Evolutionary conservation across 176 grass and related monocot species (phyloP).

Genomic region (Alopecurus myosuroides): DNA sequence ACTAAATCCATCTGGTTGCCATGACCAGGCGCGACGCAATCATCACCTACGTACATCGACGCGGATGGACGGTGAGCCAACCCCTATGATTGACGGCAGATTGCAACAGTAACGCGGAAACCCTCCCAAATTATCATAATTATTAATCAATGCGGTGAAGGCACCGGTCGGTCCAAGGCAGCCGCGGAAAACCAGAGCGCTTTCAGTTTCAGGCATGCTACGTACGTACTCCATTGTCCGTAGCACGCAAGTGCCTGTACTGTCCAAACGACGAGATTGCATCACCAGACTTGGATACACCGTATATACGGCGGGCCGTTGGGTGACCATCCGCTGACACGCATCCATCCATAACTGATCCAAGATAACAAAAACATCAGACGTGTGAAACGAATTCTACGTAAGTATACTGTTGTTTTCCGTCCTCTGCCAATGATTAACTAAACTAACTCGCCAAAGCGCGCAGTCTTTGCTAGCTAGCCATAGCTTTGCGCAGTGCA

Average conservation of each 20-base stretch:
- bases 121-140: neutral
- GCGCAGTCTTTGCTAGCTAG: neutral
- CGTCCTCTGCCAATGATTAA: conserved; percentile 12
- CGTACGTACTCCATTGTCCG: neutral
- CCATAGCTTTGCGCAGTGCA: neutral
- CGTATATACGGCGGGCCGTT: neutral
- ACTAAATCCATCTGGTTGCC: too few relatives aligned
- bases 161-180: neutral
- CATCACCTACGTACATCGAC: conserved; percentile 10
- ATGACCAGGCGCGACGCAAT: neutral
- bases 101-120: neutral
- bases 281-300: neutral
- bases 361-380: neutral
- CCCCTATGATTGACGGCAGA: conserved; percentile 21
- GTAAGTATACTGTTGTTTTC: neutral
- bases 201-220: too few relatives aligned
- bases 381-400: conserved; percentile 8
- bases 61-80: conserved; percentile 41
- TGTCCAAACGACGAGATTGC: neutral
- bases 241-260: conserved; percentile 7
- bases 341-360: neutral
- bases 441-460: conserved; percentile 18
- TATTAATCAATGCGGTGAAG: neutral
- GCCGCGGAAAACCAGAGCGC: neutral
- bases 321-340: neutral